Base-by-base conservation (phyloP, 768 basidiomycete species). In the Favolaschia claudopus region DNA sequence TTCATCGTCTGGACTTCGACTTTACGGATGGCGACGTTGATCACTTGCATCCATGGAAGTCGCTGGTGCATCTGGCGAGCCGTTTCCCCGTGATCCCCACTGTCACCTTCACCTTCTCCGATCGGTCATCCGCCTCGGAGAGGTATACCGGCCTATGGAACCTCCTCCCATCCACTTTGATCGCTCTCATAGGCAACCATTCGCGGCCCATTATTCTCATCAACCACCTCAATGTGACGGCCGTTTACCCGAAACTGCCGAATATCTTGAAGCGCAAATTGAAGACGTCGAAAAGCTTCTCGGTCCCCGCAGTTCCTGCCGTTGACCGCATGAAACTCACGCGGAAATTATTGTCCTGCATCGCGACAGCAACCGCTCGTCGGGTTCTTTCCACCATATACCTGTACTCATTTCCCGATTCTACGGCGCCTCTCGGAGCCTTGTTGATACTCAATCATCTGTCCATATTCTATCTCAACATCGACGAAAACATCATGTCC, bases 261-360 rank as follows among this genome's bases (percentile, higher is more conserved):
- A 39, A 40, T 32, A 34, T 59, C 29, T 12, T 59, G 20, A 52
- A 51, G 27, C 49, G 57, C 14, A 37, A 37, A 15, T 29, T 15
- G 44, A 46, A 29, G 22, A 44, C 48, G 17, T 49, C 48, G 9
- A 45, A 8, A 36, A 24, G 37, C 9, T 17, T 39, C 15, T 31
- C n/a, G n/a, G n/a, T n/a, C n/a, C n/a, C 36, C 2, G 22, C 36
- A 29, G n/a, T 22, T 20, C 57, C 57, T 14, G 19, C 29, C 1
- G 6, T 52, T 7, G 57, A 52, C 57, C 46, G 20, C n/a, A 29
- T 27, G 43, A 45, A 52, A 24, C n/a, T 59, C n/a, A 52, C 37
- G 12, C 34, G 38, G 7, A 52, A 39, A 27, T 22, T 59, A 7
- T 17, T 33, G 12, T 34, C 34, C 13, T 32, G n/a, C 5, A 39